phyloP scores from a whole-genome alignment of 257 asterid species.

The Verbena officinalis region DNA sequence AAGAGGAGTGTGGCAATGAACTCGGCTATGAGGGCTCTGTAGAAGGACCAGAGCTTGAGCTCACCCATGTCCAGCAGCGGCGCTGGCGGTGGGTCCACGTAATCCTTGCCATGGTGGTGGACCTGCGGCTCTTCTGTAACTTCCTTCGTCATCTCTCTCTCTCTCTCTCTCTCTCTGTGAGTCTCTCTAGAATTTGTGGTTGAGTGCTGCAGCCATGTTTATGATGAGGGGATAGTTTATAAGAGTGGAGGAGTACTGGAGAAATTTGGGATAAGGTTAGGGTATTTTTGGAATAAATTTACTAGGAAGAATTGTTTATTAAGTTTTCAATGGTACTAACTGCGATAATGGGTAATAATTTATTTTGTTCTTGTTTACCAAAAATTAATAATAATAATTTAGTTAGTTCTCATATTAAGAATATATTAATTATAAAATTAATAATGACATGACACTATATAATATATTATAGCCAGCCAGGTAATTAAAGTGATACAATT shows the following conservation, averaged over 20 bases:
- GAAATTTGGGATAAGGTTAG: slow-evolving; percentile 47
- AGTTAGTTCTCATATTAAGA: too few relatives aligned
- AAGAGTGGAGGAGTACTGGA: slow-evolving; percentile 15
- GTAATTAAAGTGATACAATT: too few relatives aligned
- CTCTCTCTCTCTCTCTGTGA: not conserved
- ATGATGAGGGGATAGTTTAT: slow-evolving; percentile 25
- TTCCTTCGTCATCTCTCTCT: slow-evolving; percentile 62
- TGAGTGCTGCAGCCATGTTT: slow-evolving; percentile 3
- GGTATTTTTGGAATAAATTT: slow-evolving; percentile 37
- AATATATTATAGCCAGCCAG: too few relatives aligned
- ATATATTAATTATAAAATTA: too few relatives aligned
- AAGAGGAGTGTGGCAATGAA: slow-evolving; percentile 87
- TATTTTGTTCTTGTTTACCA: too few relatives aligned
- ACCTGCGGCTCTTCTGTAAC: slow-evolving; percentile 56
- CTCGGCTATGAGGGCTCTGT: slow-evolving; percentile 87
- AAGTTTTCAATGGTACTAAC: too few relatives aligned
- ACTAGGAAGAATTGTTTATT: not conserved
- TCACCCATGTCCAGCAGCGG: slow-evolving; percentile 66
- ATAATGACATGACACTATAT: too few relatives aligned
- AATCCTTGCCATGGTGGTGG: slow-evolving; percentile 62
- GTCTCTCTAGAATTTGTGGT: not conserved
- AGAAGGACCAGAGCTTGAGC: slow-evolving; percentile 76
- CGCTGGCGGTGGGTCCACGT: slow-evolving; percentile 85
- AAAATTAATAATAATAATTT: too few relatives aligned
- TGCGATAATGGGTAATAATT: too few relatives aligned